Conservation (phyloP, 2,329 filamentous ascomycete species). For the Chrysosporium keratinophilum region DNA sequence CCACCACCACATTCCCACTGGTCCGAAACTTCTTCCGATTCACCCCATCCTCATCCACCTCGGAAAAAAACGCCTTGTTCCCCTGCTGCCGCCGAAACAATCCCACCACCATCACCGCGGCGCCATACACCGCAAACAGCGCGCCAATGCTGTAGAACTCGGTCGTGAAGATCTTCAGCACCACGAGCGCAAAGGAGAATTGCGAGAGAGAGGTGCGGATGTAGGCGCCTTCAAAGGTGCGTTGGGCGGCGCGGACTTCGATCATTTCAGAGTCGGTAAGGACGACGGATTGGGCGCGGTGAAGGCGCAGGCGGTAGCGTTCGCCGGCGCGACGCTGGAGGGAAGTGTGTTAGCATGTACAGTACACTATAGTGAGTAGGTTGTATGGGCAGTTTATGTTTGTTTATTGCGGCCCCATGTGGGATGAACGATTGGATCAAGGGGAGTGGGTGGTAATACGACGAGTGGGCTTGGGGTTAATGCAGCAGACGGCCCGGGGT, state of each 20-base stretch:
- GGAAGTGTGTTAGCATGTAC: slow-evolving; percentile 18
- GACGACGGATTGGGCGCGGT: slow-evolving; percentile 72
- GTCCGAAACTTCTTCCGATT: slow-evolving; percentile 54
- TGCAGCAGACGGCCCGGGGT: not conserved
- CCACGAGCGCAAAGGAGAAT: slow-evolving; percentile 88
- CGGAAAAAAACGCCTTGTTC: slow-evolving; percentile 79
- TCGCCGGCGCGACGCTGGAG: slow-evolving; percentile 57
- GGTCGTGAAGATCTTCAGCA: slow-evolving; percentile 90
- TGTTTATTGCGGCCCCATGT: not conserved
- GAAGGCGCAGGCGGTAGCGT: slow-evolving; percentile 66
- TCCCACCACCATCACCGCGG: slow-evolving; percentile 70
- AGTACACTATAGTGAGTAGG: no score
- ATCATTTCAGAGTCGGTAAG: slow-evolving; percentile 78
- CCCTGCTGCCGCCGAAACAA: slow-evolving; percentile 81
- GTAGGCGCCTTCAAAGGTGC: slow-evolving; percentile 95
- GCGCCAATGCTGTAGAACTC: slow-evolving; percentile 98
- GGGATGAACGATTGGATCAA: not conserved
- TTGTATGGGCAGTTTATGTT: not conserved
- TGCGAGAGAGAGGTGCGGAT: slow-evolving; percentile 88
- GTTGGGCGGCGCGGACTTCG: slow-evolving; percentile 86
- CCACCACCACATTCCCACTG: slow-evolving; percentile 55
- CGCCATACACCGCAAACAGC: slow-evolving; percentile 83
- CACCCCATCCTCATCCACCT: slow-evolving; percentile 48
- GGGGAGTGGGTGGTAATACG: slow-evolving; percentile 2
- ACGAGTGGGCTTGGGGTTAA: not conserved